These are phyloP conservation scores for Malassezia pachydermatis DNA, from an alignment of 1,284 basidiomycete genomes.

Conservation along the genomic window DNA sequence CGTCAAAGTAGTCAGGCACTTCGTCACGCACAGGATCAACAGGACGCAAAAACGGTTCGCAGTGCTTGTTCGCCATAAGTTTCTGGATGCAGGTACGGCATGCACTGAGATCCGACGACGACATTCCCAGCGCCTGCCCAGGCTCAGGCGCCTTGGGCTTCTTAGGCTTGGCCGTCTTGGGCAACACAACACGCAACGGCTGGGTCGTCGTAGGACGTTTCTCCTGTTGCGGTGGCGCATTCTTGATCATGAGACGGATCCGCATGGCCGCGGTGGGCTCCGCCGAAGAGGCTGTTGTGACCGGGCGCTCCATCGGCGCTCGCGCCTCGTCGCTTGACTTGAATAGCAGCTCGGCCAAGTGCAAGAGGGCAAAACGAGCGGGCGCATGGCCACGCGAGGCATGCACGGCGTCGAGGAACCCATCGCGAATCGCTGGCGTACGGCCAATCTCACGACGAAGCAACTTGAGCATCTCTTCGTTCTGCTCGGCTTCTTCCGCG, in stretches of 20 bases:
- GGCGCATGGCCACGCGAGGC: slow-evolving; percentile 56
- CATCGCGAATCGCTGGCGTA: slow-evolving; percentile 43
- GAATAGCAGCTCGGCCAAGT: slow-evolving; percentile 80
- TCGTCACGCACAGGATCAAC: slow-evolving; percentile 56
- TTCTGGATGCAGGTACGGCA: slow-evolving; percentile 74
- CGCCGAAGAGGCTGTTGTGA: slow-evolving; percentile 45
- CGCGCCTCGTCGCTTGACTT: slow-evolving; percentile 53
- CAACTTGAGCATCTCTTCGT: slow-evolving; percentile 49
- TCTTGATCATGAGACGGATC: slow-evolving; percentile 27
- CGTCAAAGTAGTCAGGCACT: slow-evolving; percentile 60
- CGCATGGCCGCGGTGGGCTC: slow-evolving; percentile 13
- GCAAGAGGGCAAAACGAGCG: slow-evolving; percentile 73
- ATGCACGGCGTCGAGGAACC: slow-evolving; percentile 38
- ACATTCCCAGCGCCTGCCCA: slow-evolving; percentile 68
- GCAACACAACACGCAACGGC: slow-evolving; percentile 15
- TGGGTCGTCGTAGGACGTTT: slow-evolving; percentile 1
- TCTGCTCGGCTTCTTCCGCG: slow-evolving; percentile 51
- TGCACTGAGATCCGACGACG: slow-evolving; percentile 65
- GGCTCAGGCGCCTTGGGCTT: slow-evolving; percentile 45
- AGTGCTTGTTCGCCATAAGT: slow-evolving; percentile 57
- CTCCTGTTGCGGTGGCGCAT: slow-evolving; percentile 32
- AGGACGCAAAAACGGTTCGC: slow-evolving; percentile 67
- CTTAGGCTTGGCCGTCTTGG: slow-evolving; percentile 36
- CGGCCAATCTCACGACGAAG: slow-evolving; percentile 44
- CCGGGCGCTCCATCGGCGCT: slow-evolving; percentile 28